Percentiles rank a stretch among this genome's conserved stretches.
These are phyloP conservation scores for Diaporthe capsici DNA, from an alignment of 2,329 filamentous ascomycete genomes.

Conservation along the genomic window DNA sequence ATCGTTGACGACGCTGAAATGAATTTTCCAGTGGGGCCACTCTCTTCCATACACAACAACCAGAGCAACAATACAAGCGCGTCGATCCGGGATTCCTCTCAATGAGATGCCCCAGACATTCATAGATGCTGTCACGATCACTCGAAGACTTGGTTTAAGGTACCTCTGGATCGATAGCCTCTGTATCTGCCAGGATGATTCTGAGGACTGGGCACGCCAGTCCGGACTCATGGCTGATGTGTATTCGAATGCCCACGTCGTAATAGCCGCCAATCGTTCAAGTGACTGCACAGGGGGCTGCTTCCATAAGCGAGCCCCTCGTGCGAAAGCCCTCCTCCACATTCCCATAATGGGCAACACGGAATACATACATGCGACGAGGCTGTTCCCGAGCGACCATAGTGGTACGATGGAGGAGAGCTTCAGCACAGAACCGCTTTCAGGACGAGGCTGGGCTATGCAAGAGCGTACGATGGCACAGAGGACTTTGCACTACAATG, in stretches of 20 bases:
- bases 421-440: neutral
- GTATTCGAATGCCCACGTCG: neutral
- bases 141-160: neutral
- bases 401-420: fast-evolving
- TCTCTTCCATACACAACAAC: neutral
- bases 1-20: neutral
- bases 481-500: neutral
- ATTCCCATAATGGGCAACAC: neutral
- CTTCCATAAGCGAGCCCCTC: neutral
- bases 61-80: neutral
- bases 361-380: neutral
- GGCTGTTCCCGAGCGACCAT: neutral
- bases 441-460: neutral
- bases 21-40: neutral
- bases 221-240: neutral
- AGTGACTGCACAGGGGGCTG: neutral
- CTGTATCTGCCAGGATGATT: neutral
- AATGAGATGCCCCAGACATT: neutral
- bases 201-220: neutral
- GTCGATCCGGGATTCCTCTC: neutral
- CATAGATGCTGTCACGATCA: neutral
- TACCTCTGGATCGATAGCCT: slow-evolving; percentile 1
- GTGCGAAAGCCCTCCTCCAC: neutral
- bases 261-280: neutral
- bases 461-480: neutral